phyloP scores from a whole-genome alignment of 1,284 basidiomycete genomes.

The Trametes versicolor region DNA sequence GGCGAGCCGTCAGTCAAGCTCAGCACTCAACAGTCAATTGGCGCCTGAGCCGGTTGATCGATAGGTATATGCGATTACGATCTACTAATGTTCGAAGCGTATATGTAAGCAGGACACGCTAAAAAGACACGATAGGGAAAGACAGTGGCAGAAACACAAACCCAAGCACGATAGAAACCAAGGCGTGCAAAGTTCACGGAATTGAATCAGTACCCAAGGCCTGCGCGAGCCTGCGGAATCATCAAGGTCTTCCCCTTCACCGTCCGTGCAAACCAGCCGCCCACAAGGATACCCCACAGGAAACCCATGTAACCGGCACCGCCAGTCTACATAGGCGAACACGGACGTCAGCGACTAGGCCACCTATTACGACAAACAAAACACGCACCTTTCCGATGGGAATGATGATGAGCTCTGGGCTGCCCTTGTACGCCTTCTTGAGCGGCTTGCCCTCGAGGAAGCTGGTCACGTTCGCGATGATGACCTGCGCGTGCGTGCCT shows the following conservation, averaged over 20 bases:
- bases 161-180: neutral
- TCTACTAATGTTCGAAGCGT: no score
- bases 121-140: neutral
- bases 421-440: conserved; percentile 62
- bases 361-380: neutral
- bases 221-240: conserved; percentile 30
- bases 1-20: no score
- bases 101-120: neutral
- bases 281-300: conserved; percentile 54
- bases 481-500: conserved; percentile 52
- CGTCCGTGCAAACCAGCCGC: conserved; percentile 38
- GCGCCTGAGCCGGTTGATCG: no score
- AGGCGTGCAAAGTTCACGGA: neutral
- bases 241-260: conserved; percentile 44
- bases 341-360: neutral
- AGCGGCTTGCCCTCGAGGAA: conserved; percentile 49
- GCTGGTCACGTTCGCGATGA: conserved; percentile 56
- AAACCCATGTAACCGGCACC: conserved; percentile 57
- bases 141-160: neutral
- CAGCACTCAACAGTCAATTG: no score
- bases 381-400: conserved; percentile 64
- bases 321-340: conserved; percentile 48
- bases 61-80: no score
- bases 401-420: conserved; percentile 61
- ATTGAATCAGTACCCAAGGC: conserved; percentile 17